phyloP scores from a whole-genome alignment of 1,284 basidiomycete species.

The Xerocomus cyaneibrunnescens region DNA sequence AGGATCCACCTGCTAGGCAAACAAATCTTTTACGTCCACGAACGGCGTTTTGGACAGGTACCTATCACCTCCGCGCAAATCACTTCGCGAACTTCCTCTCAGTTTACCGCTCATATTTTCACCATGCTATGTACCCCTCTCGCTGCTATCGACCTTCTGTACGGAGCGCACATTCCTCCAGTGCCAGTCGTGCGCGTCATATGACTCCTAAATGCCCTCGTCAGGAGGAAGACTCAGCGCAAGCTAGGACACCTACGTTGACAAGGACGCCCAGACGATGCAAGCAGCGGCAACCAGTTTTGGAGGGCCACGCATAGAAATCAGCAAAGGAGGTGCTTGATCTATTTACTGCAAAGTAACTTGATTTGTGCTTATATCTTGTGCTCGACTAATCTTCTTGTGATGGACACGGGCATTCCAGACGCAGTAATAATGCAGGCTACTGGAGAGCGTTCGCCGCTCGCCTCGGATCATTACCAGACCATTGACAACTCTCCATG shows the following conservation, averaged over 20 bases:
- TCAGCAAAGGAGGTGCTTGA: constrained; percentile 27
- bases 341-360: constrained; percentile 2
- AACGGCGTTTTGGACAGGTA: constrained; percentile 35
- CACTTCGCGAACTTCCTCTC: background rate
- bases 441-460: too few species aligned
- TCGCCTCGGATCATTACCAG: too few species aligned
- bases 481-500: too few species aligned
- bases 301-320: constrained; percentile 34
- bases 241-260: constrained; percentile 31
- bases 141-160: constrained; percentile 23
- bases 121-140: constrained; percentile 33
- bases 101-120: constrained; percentile 39
- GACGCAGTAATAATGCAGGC: too few species aligned
- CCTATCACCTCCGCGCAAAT: background rate
- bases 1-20: constrained; percentile 37
- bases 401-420: too few species aligned
- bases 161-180: constrained; percentile 20
- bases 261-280: constrained; percentile 25
- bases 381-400: too few species aligned
- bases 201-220: constrained; percentile 32
- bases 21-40: constrained; percentile 37
- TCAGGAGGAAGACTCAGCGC: constrained; percentile 31
- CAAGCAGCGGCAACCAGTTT: constrained; percentile 24
- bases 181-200: constrained; percentile 24
- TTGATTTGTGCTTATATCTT: background rate